A percentile compares a stretch with the other conserved stretches of the same genome.
Evolutionary conservation across 768 basidiomycete species (phyloP).

Genomic region (Amanita thiersii): DNA sequence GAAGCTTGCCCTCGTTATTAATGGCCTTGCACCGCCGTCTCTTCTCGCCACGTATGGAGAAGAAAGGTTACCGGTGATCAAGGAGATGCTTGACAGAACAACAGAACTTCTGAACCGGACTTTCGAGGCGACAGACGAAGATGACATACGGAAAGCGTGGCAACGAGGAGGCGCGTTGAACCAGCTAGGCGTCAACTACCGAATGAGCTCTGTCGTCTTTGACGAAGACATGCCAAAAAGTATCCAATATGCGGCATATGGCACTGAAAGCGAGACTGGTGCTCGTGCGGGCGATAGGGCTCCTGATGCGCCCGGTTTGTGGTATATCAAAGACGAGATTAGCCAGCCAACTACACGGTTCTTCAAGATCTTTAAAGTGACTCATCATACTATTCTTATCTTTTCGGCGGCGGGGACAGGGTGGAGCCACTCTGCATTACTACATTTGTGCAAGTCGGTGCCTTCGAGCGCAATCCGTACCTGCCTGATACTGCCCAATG

Average conservation of each 20-base stretch:
- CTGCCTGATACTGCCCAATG: slow-evolving; percentile 18
- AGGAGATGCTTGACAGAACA: slow-evolving; percentile 33
- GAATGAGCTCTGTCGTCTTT: slow-evolving; percentile 31
- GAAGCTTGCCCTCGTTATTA: slow-evolving; percentile 36
- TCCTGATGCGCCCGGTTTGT: slow-evolving; percentile 30
- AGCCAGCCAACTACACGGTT: slow-evolving; percentile 17
- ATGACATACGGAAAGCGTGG: too few species aligned
- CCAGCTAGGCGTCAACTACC: slow-evolving; percentile 38
- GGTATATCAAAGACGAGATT: slow-evolving; percentile 12
- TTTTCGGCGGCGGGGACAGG: slow-evolving; percentile 20
- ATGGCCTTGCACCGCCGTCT: slow-evolving; percentile 22
- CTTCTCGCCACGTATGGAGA: slow-evolving; percentile 33
- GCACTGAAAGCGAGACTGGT: slow-evolving; percentile 15
- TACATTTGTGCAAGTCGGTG: slow-evolving; percentile 13
- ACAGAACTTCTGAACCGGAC: slow-evolving; percentile 20
- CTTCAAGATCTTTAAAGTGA: slow-evolving; percentile 25
- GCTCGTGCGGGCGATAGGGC: slow-evolving; percentile 36
- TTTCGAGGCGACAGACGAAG: slow-evolving; percentile 11
- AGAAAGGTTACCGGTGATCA: slow-evolving; percentile 39
- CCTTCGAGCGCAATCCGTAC: slow-evolving; percentile 18
- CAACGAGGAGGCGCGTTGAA: slow-evolving; percentile 14
- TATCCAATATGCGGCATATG: slow-evolving; percentile 12
- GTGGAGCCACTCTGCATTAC: slow-evolving; percentile 9
- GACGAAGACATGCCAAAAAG: slow-evolving; percentile 16
- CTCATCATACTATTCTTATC: slow-evolving; percentile 33